phyloP scores from a whole-genome alignment of 2,329 filamentous ascomycete genomes.

The Colletotrichum truncatum region DNA sequence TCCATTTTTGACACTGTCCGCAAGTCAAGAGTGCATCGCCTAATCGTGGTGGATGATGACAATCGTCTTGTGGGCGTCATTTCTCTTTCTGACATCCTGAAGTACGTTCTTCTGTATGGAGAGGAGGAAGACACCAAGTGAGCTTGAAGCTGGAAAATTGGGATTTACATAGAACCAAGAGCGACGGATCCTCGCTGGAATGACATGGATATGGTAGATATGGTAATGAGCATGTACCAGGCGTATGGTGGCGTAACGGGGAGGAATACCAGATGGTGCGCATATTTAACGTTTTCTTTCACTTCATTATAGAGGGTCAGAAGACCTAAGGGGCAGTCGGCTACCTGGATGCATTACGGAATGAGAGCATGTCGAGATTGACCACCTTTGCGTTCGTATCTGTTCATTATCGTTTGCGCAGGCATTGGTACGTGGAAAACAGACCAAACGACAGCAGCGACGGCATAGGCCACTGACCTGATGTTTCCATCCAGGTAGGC shows the following conservation, averaged over 20 bases:
- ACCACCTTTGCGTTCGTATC: not conserved
- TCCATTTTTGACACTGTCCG: conserved; percentile 97
- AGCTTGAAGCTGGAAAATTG: conserved; percentile 8
- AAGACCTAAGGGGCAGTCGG: conserved; percentile 7
- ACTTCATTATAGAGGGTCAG: conserved; percentile 28
- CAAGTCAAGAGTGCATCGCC: conserved; percentile 90
- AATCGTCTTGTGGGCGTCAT: conserved; percentile 88
- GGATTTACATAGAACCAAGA: conserved; percentile 29
- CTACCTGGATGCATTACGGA: conserved; percentile 27
- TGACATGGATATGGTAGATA: conserved; percentile 27
- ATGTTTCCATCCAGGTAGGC: not conserved
- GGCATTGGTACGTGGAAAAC: not conserved
- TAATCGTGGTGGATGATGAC: conserved; percentile 92
- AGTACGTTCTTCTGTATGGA: conserved; percentile 88
- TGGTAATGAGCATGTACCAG: conserved; percentile 40
- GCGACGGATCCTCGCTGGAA: conserved; percentile 31
- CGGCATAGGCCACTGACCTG: not conserved
- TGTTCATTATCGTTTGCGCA: not conserved
- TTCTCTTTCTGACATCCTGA: conserved; percentile 94
- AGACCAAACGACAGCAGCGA: not conserved
- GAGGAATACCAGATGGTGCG: conserved; percentile 31
- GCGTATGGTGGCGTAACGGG: conserved; percentile 39
- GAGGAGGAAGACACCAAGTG: conserved; percentile 61
- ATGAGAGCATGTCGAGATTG: conserved; percentile 25
- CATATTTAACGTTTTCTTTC: conserved; percentile 21